Conservation (phyloP, 331 rosid genomes). For the Stylosanthes scabra region DNA sequence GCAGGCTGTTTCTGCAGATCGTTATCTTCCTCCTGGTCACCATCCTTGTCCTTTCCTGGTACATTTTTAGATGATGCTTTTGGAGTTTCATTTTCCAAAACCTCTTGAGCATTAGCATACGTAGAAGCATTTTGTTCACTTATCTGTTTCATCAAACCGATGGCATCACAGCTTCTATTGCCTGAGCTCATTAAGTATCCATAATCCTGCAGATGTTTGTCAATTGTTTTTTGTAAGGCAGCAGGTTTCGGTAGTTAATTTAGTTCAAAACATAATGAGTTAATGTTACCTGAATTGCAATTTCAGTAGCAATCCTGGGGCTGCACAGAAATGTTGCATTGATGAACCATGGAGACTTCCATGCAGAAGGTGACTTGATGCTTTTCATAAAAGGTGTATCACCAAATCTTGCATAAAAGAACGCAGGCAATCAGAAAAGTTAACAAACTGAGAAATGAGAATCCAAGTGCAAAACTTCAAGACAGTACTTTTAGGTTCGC, state of each 20-base stretch:
- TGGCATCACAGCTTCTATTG: slow-evolving; percentile 79
- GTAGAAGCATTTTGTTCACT: slow-evolving; percentile 80
- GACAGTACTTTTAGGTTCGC: neutral
- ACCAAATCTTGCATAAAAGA: slow-evolving; percentile 60
- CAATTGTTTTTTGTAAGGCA: neutral
- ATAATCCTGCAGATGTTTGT: slow-evolving; percentile 61
- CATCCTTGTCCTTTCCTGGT: slow-evolving; percentile 30
- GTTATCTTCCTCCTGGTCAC: slow-evolving; percentile 40
- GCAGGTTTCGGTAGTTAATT: neutral
- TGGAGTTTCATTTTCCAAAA: slow-evolving; percentile 72
- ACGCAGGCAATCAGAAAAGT: slow-evolving; percentile 18
- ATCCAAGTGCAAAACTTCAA: too few relatives aligned
- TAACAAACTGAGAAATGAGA: neutral
- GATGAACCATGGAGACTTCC: slow-evolving; percentile 92
- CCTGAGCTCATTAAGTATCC: slow-evolving; percentile 76
- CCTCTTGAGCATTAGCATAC: slow-evolving; percentile 72
- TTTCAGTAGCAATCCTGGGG: slow-evolving; percentile 67
- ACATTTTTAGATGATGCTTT: slow-evolving; percentile 40
- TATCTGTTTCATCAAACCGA: slow-evolving; percentile 71
- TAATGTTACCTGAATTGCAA: slow-evolving; percentile 67
- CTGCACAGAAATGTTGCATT: slow-evolving; percentile 65
- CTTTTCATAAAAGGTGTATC: slow-evolving; percentile 79
- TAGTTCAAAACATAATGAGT: too few relatives aligned
- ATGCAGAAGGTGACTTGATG: slow-evolving; percentile 86
- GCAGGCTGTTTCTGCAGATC: slow-evolving; percentile 35